A percentile compares a stretch with the other conserved stretches of the same genome.
Conservation (phyloP, 352 stramenopile genomes). For the Pythium periplocum region DNA sequence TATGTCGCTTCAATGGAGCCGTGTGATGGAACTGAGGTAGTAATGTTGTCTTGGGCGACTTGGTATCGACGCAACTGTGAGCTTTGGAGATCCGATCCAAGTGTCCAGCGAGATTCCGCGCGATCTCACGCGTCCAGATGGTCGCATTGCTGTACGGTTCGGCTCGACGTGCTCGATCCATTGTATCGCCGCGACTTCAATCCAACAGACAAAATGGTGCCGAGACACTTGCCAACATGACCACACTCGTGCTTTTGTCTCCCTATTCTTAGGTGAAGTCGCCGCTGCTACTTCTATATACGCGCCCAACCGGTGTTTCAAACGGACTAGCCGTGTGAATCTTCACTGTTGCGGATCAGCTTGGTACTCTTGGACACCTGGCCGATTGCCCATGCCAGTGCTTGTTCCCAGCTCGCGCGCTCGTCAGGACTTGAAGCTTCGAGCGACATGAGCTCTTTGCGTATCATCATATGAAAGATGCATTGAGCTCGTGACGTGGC, state of each 20-base stretch:
- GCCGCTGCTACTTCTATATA: no score
- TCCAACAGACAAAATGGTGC: neutral
- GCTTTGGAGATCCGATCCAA: slow-evolving; percentile 62
- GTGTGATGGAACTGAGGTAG: slow-evolving; percentile 44
- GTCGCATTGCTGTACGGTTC: slow-evolving; percentile 77
- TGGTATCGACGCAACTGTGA: slow-evolving; percentile 69
- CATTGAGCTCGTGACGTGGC: slow-evolving; percentile 13
- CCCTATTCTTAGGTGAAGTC: no score
- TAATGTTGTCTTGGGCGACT: slow-evolving; percentile 47
- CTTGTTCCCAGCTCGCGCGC: slow-evolving; percentile 32
- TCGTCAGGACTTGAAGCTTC: slow-evolving; percentile 26
- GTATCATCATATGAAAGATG: slow-evolving; percentile 34
- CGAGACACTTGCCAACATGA: no score
- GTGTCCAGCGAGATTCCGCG: slow-evolving; percentile 61
- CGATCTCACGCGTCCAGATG: slow-evolving; percentile 70
- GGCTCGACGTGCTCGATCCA: slow-evolving; percentile 64
- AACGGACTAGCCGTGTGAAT: no score
- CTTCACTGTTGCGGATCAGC: no score
- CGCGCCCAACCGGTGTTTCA: no score
- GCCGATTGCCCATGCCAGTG: slow-evolving; percentile 3
- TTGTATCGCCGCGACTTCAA: slow-evolving; percentile 10
- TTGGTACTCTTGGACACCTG: no score
- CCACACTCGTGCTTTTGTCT: no score
- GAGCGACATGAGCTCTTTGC: slow-evolving; percentile 28
- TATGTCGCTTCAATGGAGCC: slow-evolving; percentile 26